Evolutionary conservation across 2,329 filamentous ascomycete genomes (phyloP), one percentile per base, ranked within the genome.

Genomic region (Talaromyces sp.): DNA sequence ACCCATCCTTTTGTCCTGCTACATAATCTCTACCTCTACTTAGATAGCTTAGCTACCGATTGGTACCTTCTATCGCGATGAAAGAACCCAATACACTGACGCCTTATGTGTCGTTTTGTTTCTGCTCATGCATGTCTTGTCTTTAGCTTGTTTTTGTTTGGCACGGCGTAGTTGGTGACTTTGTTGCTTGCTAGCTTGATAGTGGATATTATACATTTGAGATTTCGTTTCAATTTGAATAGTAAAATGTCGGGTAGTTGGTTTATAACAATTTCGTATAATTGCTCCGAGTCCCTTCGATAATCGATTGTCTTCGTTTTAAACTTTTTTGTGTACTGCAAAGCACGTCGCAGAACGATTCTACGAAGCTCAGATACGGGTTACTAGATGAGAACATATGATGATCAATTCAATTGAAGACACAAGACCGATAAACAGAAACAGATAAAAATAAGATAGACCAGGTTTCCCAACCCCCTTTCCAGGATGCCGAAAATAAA

Each of bases 381-480:
- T 11, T 32, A 35, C 43, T 46, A 46, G 16, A 20, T 48, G n/a
- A 49, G 37, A 39, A 49, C 39, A 35, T 42, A 51, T 39, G 36
- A 19, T 54, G 49, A 55, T 53, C 55, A 58, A 60, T 55, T 58
- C 40, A 58, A 58, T 52, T 55, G 42, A 59, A 45, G 45, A 52
- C 53, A 56, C 58, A 56, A 49, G 47, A 59, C 57, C 58, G 51
- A 56, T 56, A 61, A 64, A 36, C 52, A 51, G 48, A 49, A 57
- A 61, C 53, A 51, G 45, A 48, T 52, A 53, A 55, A 63, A 49
- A 64, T 58, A 58, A 62, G 47, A 58, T 61, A 54, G 52, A 58
- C 54, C 58, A 54, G 56, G 51, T 40, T 54, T 49, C 49, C 56
- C 57, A 49, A 40, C 50, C 47, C 48, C 57, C 52, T 54, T 59